Evolutionary conservation across 495 filamentous ascomycete genomes (phyloP), one percentile per base, ranked within the genome.

Genomic region (Xylaria castorea): DNA sequence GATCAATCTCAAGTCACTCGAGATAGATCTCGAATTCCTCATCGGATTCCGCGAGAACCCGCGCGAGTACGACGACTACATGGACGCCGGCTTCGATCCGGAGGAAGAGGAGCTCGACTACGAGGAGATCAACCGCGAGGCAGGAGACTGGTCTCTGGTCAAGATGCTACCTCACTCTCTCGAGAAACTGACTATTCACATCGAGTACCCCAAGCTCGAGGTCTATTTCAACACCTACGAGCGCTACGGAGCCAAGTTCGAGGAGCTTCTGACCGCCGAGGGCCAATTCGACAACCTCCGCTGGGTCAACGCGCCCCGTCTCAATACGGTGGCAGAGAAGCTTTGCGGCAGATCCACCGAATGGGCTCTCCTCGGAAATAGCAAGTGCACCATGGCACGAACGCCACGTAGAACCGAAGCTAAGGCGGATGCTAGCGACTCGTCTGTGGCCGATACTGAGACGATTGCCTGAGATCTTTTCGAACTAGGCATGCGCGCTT

Each of bases 21-120:
- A 65, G 25, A 32, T 71, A 7, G 22, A 34, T 16, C 69, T 71
- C 36, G 69, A 71, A 22, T 8, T 71, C 8, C 69, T 71, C 34
- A 65, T 46, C 22, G 69, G 69, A 5, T 71, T 55, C 48, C 44
- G 1, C n/a, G 6, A 12, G 0, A 32, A 16, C 5, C 69, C 69
- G n/a, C n/a, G 16, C 46, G 12, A 20, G 4, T 48, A 4, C 8
- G 42, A 63, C 9, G 30, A 46, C 12, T 51, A 61, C 53, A 5
- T 1, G 50, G 46, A 48, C 22, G 6, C 1, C 22, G 27, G 6
- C 3, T 48, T 12, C 55, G 14, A 42, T 14, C 0, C n/a, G 5
- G 38, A 64, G 20, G 42, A 32, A 9, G 57, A 36, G 30, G 68
- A 50, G 5, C 3, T 3, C 1, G 69, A 71, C 34, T 42, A 64